Base-by-base conservation (phyloP, 306 rosid genomes). In the Cyclanthera cordifolia region DNA sequence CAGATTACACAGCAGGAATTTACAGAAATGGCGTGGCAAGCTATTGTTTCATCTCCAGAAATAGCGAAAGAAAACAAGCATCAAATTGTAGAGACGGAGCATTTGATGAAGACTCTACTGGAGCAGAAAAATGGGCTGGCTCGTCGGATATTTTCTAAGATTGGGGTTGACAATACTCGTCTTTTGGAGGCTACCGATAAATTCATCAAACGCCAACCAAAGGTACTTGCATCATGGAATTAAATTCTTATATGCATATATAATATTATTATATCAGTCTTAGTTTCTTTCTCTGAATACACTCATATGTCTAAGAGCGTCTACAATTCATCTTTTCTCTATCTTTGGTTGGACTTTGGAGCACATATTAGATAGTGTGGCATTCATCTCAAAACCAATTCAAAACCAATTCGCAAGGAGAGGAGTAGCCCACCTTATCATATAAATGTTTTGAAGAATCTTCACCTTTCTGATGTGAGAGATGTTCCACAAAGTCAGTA, bases 81-180 rank as follows among this genome's bases (percentile, higher is more conserved):
- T 85, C 99, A 93, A 79, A 93, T 93, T 56, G 99, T 93, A 76
- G 99, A 93, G 88, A 87, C 96, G 8, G 99, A 93, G 76, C 99
- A 93, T 83, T 76, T 93, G 82, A 87, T 93, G 95, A 90, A 86
- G 80, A 86, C 99, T 24, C 76, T 93, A 54, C 77, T 93, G 75
- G 99, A 93, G 87, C 99, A 93, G 80, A 93, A 90, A 83, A 93
- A 93, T 43, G 99, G 99, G 50, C 95, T 93, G 46, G 99, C 99
- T 48, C 95, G 96, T 47, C 75, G 99, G 77, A 93, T 93, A 30
- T 93, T 93, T 76, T 80, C 99, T 58, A 93, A 86, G 82, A 81
- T 28, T 68, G 99, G 99, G 72, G 83, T 93, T 17, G 96, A 93
- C 72, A 93, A 88, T 73, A 87, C 90, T 1, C 85, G 87, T 52